These are phyloP conservation scores for Gamsiella multidivaricata DNA, from an alignment of 192 early-diverging fungal genomes.

Conservation along the genomic window DNA sequence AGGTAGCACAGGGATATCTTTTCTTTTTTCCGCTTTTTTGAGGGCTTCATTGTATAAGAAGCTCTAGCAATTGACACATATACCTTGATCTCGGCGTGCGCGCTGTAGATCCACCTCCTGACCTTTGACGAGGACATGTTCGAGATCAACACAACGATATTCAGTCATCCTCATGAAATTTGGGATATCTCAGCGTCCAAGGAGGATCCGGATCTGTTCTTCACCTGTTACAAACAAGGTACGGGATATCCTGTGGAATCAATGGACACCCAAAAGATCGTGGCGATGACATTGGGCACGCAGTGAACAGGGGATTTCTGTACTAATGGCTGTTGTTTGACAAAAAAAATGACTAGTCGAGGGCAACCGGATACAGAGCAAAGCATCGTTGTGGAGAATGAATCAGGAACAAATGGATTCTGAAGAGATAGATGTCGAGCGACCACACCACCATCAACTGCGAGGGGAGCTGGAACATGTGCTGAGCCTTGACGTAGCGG, in stretches of 20 bases:
- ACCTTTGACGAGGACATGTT: conserved; percentile 80
- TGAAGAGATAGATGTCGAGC: conserved; percentile 29
- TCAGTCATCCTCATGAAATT: conserved; percentile 73
- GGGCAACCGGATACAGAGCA: conserved; percentile 35
- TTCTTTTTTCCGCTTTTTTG: no score
- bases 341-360: conserved; percentile 14
- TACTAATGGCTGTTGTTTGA: background rate
- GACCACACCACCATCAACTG: conserved; percentile 33
- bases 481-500: conserved; percentile 39
- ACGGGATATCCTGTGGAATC: background rate
- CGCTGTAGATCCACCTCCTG: conserved; percentile 76
- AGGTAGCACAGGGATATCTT: conserved; percentile 50
- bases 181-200: conserved; percentile 74
- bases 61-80: background rate
- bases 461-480: conserved; percentile 48
- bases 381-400: conserved; percentile 52
- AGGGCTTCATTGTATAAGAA: no score
- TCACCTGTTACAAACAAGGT: conserved; percentile 69
- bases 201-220: conserved; percentile 64
- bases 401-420: conserved; percentile 12
- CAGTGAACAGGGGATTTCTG: background rate
- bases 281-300: background rate
- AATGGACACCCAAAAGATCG: no score
- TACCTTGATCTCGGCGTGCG: background rate
- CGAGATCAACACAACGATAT: conserved; percentile 68